phyloP scores from a whole-genome alignment of 495 filamentous ascomycete genomes.

The Tuber magnatum region DNA sequence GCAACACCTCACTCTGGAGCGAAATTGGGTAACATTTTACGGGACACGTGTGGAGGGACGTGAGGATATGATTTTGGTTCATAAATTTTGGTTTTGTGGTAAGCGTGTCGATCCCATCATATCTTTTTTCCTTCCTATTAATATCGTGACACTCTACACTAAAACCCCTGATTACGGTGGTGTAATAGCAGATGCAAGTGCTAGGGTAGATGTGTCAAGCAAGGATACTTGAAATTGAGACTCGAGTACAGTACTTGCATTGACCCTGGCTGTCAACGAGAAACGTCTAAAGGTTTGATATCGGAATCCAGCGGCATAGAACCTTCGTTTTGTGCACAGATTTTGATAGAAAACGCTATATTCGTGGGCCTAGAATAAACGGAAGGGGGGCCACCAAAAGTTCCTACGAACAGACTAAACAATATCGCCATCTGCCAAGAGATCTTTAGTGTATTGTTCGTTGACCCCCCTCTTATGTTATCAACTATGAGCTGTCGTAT shows the following conservation, averaged over 20 bases:
- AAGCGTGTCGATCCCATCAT: not conserved
- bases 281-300: not conserved
- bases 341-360: not conserved
- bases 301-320: not conserved
- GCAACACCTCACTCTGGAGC: not conserved
- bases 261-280: not conserved
- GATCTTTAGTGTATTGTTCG: too few species aligned
- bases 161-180: not conserved
- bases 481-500: not conserved
- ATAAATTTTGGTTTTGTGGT: not conserved
- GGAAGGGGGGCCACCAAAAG: not conserved
- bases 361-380: not conserved
- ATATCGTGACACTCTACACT: not conserved
- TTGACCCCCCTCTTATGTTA: too few species aligned
- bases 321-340: not conserved
- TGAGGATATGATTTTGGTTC: not conserved
- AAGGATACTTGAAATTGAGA: not conserved
- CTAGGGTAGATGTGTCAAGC: not conserved
- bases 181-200: not conserved
- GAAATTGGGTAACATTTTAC: not conserved
- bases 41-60: not conserved
- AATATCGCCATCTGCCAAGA: too few species aligned
- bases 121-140: not conserved
- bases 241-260: not conserved
- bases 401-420: too few species aligned